Conservation (phyloP, 2,329 filamentous ascomycete genomes). For the Clarireedia hainanense region DNA sequence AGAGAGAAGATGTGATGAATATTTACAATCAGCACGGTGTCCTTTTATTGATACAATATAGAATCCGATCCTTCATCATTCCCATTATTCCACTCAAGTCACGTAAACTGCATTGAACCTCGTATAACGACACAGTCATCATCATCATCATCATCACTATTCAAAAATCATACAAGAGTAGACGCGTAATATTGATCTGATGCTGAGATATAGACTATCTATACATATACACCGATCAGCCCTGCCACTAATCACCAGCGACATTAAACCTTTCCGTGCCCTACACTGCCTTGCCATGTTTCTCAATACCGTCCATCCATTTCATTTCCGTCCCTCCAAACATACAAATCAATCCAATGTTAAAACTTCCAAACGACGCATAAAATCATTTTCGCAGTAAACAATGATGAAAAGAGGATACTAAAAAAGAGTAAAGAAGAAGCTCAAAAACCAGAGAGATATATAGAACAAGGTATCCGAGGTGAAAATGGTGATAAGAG, state of each 20-base stretch:
- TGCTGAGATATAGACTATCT: constrained; percentile 15
- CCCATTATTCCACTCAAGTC: background rate
- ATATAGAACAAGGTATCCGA: constrained; percentile 57
- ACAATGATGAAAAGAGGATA: constrained; percentile 1
- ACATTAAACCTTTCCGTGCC: constrained; percentile 9
- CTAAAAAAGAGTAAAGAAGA: constrained; percentile 1
- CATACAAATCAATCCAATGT: constrained; percentile 13
- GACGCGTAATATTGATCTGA: constrained; percentile 13
- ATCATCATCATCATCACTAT: background rate
- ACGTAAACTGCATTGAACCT: background rate
- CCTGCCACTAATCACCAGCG: constrained; percentile 6
- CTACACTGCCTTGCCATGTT: constrained; percentile 2
- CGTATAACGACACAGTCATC: too few relatives aligned
- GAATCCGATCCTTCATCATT: too few relatives aligned
- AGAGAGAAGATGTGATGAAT: too few relatives aligned
- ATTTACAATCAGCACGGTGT: too few relatives aligned
- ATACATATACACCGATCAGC: constrained; percentile 12
- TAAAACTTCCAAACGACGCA: constrained; percentile 10
- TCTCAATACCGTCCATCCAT: constrained; percentile 6
- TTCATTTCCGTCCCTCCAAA: constrained; percentile 3
- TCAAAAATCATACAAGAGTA: background rate
- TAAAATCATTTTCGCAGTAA: constrained; percentile 14
- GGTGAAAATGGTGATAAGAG: constrained; percentile 22
- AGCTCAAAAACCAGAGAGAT: constrained; percentile 26
- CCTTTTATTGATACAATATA: too few relatives aligned